A percentile compares a stretch with the other conserved stretches of the same genome.
Conservation (phyloP, 495 filamentous ascomycete species). For the Massariosphaeria phaeospora region DNA sequence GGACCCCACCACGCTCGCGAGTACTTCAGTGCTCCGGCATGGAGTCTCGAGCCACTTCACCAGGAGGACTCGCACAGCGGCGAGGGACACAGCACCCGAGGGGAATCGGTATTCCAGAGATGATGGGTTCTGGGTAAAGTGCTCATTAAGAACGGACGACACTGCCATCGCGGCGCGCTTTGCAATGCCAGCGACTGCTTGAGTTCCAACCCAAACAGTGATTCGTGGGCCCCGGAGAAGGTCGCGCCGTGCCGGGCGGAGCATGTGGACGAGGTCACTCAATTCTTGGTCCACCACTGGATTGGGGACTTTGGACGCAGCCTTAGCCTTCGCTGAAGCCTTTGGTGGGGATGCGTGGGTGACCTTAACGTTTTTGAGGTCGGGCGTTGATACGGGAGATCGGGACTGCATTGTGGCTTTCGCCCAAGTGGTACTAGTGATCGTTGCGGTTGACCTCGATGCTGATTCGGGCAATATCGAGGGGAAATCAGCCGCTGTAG, state of each 20-base stretch:
- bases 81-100: not conserved
- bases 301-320: too few species aligned
- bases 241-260: not conserved
- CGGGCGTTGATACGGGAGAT: too few species aligned
- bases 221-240: not conserved
- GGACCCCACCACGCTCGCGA: not conserved
- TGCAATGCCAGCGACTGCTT: not conserved
- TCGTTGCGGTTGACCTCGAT: too few species aligned
- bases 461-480: too few species aligned
- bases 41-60: not conserved
- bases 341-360: too few species aligned
- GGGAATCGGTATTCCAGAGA: not conserved
- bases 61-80: not conserved
- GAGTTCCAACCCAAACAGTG: not conserved
- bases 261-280: not conserved
- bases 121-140: not conserved
- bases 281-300: not conserved
- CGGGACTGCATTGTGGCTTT: too few species aligned
- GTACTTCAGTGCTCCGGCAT: not conserved
- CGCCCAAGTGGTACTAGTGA: too few species aligned
- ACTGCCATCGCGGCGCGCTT: not conserved
- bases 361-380: too few species aligned
- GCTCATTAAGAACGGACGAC: not conserved
- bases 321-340: too few species aligned
- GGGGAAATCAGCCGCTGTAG: too few species aligned